Evolutionary conservation across 495 filamentous ascomycete genomes (phyloP).

Genomic region (Wilcoxina mikolae): DNA sequence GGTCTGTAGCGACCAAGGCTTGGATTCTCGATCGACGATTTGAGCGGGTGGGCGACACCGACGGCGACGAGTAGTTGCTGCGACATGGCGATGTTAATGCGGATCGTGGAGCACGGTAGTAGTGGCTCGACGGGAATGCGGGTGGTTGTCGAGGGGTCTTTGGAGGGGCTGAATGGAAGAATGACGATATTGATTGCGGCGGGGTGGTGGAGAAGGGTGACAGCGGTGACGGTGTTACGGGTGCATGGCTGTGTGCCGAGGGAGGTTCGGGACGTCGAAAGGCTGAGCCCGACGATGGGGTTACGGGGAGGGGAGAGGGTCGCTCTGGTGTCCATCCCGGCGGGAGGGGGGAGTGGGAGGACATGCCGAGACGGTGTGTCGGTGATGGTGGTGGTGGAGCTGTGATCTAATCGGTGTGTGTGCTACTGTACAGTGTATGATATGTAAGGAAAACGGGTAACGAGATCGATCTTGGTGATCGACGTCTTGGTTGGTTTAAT

Average conservation of each 20-base stretch:
- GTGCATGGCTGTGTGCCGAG: conserved; percentile 13
- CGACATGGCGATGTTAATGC: conserved; percentile 24
- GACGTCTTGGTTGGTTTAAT: too few relatives aligned
- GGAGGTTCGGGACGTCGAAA: conserved; percentile 7
- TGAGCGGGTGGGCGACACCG: conserved; percentile 19
- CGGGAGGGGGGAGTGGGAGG: neutral
- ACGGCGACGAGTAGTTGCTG: conserved; percentile 19
- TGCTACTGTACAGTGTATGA: too few relatives aligned
- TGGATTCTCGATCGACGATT: conserved; percentile 22
- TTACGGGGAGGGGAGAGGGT: conserved; percentile 2
- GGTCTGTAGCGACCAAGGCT: conserved; percentile 21
- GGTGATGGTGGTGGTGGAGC: conserved; percentile 1
- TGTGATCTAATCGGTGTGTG: too few relatives aligned
- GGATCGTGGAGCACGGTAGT: conserved; percentile 23
- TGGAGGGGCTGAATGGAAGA: neutral
- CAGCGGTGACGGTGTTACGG: conserved; percentile 16
- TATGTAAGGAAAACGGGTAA: too few relatives aligned
- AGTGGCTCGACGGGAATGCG: conserved; percentile 14
- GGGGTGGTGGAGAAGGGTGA: conserved; percentile 11
- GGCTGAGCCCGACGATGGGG: neutral
- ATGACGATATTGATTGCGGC: neutral
- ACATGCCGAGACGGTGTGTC: conserved; percentile 3
- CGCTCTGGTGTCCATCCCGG: conserved; percentile 5
- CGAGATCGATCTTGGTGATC: too few relatives aligned
- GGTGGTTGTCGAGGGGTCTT: conserved; percentile 10